Evolutionary conservation across 805 yeast genomes (phyloP).

Genomic region (Saccharomycopsis microspora): DNA sequence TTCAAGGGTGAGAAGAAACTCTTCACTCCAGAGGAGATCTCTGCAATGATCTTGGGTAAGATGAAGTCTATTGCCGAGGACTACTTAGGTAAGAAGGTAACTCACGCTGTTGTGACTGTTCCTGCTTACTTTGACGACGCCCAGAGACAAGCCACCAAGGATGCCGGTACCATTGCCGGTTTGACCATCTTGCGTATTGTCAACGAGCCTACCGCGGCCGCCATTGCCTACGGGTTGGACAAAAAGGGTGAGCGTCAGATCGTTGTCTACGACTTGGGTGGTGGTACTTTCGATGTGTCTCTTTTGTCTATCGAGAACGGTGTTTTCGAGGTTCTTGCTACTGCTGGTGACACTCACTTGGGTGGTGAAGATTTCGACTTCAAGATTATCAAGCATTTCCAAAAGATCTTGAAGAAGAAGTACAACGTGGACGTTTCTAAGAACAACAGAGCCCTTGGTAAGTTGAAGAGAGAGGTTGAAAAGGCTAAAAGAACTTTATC

Average conservation of each 20-base stretch:
- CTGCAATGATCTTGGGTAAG: slow-evolving; percentile 83
- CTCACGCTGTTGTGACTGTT: slow-evolving; percentile 86
- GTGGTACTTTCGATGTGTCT: slow-evolving; percentile 95
- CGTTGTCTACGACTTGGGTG: slow-evolving; percentile 90
- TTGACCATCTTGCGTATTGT: slow-evolving; percentile 80
- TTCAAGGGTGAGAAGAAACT: slow-evolving; percentile 62
- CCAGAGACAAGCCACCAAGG: slow-evolving; percentile 90
- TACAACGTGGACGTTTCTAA: slow-evolving; percentile 71
- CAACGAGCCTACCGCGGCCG: slow-evolving; percentile 95
- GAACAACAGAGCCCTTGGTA: slow-evolving; percentile 36
- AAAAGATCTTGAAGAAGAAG: slow-evolving; percentile 85
- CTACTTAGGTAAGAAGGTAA: slow-evolving; percentile 71
- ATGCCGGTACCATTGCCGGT: slow-evolving; percentile 89
- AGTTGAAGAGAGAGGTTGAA: slow-evolving; percentile 31
- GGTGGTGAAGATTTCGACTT: slow-evolving; percentile 97
- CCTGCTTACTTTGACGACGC: slow-evolving; percentile 93
- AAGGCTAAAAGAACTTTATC: slow-evolving; percentile 96
- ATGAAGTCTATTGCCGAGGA: slow-evolving; percentile 92
- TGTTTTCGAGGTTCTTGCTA: slow-evolving; percentile 85
- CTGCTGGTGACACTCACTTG: slow-evolving; percentile 93
- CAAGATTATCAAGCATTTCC: slow-evolving; percentile 79
- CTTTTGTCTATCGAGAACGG: slow-evolving; percentile 81
- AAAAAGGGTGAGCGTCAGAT: slow-evolving; percentile 76
- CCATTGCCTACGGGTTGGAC: slow-evolving; percentile 92
- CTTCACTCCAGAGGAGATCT: slow-evolving; percentile 87